phyloP scores from a whole-genome alignment of 164 flowering plant genomes.

The Santalum album region DNA sequence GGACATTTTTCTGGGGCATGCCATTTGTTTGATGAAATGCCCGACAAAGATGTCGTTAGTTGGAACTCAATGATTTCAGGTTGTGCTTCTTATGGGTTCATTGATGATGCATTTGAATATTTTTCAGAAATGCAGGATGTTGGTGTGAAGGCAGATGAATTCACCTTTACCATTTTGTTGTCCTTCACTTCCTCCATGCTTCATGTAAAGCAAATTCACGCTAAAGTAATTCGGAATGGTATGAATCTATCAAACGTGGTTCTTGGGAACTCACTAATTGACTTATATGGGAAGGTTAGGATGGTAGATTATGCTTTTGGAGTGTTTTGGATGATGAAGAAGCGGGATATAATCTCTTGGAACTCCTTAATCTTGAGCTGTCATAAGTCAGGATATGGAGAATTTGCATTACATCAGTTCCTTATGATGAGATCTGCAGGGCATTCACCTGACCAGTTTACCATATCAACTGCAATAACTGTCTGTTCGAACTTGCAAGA shows the following conservation, averaged over 20 bases:
- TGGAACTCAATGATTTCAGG: conserved; percentile 16
- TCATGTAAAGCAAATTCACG: conserved; percentile 43
- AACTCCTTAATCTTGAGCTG: conserved; percentile 34
- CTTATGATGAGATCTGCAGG: conserved; percentile 20
- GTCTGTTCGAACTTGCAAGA: conserved; percentile 33
- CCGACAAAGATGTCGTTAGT: conserved; percentile 10
- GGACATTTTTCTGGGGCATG: conserved; percentile 18
- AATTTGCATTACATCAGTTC: conserved; percentile 23
- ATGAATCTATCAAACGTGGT: conserved; percentile 21
- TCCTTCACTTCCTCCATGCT: conserved; percentile 14
- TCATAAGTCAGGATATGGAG: conserved; percentile 21
- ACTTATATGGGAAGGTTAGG: conserved; percentile 43
- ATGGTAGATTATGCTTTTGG: conserved; percentile 33
- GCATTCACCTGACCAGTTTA: conserved; percentile 38
- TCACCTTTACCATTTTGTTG: conserved; percentile 31
- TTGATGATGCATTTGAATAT: conserved; percentile 6
- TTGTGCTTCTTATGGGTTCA: conserved; percentile 8
- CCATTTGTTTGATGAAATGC: conserved; percentile 30
- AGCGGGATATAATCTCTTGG: conserved; percentile 43
- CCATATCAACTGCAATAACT: conserved; percentile 34
- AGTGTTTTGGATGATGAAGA: conserved; percentile 36
- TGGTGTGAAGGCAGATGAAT: conserved; percentile 29
- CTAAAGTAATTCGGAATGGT: conserved; percentile 24
- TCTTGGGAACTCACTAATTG: conserved; percentile 43
- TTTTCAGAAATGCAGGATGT: conserved; percentile 15